Evolutionary conservation across 495 filamentous ascomycete genomes (phyloP), one percentile per base, ranked within the genome.

Genomic region (Hypoxylon fragiforme): DNA sequence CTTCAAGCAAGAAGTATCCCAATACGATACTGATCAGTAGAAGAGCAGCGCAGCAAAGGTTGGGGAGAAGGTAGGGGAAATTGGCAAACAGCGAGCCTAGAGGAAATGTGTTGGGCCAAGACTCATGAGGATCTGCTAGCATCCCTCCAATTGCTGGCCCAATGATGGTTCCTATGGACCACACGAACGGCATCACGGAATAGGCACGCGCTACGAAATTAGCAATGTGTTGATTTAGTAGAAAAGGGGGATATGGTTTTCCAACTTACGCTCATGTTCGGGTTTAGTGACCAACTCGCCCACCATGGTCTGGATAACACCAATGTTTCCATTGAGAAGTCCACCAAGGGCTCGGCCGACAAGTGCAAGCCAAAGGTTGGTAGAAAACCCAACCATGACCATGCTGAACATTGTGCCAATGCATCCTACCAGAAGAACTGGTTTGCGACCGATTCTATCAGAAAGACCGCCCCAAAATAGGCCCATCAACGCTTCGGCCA

Each of bases 231-330:
- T 52, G 9, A 34, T 21, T 16, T 45, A 1, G 4, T 1, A 22
- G 12, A 7, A 26, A 41, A 2, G 2, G 16, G 15, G 2, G 6
- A 7, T 22, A 37, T 15, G 13, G 18, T n/a, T 15, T 13, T 28
- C 45, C 11, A 44, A 77, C 87, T 73, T 77, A 89, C 87, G 89
- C 67, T 94, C 89, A 73, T 94, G 87, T 61, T 90, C 85, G 2
- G 87, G 88, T 24, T 85, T 84, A 15, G 77, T 84, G 36, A 92
- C 86, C 42, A 92, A 60, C 65, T 95, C 90, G 15, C 85, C 89
- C 16, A 95, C 89, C 88, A 92, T 92, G n/a, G 89, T 92, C 67
- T 92, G 89, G 51, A 95, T 90, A 24, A 95, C 89, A 7, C 86
- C 90, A 62, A 92, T 86, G 57, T 95, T 95, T 34, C 90, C 90